Evolutionary conservation across 805 yeast species (phyloP).

Genomic region (Sugiyamaella floridensis): DNA sequence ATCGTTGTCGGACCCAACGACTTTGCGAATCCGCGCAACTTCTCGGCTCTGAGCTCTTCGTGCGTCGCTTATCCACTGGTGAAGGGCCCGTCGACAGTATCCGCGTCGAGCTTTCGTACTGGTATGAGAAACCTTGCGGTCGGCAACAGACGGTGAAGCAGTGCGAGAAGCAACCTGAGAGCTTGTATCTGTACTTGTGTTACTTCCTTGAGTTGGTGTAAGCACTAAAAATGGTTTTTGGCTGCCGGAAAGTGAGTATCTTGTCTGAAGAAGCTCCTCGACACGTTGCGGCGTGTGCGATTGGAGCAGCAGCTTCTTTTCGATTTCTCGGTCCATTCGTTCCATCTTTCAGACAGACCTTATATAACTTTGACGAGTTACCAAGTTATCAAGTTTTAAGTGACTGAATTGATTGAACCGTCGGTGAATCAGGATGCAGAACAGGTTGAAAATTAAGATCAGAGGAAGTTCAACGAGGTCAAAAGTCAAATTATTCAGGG

Average conservation of each 20-base stretch:
- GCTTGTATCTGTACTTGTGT: neutral
- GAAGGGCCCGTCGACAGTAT: neutral
- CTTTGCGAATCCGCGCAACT: constrained; percentile 11
- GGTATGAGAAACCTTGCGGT: neutral
- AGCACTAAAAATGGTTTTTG: constrained; percentile 32
- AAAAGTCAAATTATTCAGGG: too few species aligned
- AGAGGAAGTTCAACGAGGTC: too few species aligned
- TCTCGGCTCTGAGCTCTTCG: constrained; percentile 15
- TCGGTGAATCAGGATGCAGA: too few species aligned
- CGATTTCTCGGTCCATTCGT: constrained; percentile 15
- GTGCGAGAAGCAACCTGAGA: neutral
- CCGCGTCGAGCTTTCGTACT: neutral
- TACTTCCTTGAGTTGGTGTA: constrained; percentile 2
- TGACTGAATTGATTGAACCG: too few species aligned
- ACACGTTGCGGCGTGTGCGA: constrained; percentile 28
- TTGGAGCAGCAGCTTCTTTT: constrained; percentile 24
- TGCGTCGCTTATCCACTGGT: constrained; percentile 17
- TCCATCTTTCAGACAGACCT: neutral
- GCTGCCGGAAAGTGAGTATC: constrained; percentile 32
- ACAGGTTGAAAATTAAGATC: too few species aligned
- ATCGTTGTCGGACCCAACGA: neutral
- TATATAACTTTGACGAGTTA: too few species aligned
- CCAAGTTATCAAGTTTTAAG: too few species aligned
- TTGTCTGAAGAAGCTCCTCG: constrained; percentile 30
- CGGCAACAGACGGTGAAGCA: neutral